Percentiles rank a stretch among this genome's conserved stretches.
Evolutionary conservation across 2,329 filamentous ascomycete species (phyloP).

Genomic region (Aspergillus thermomutatus): DNA sequence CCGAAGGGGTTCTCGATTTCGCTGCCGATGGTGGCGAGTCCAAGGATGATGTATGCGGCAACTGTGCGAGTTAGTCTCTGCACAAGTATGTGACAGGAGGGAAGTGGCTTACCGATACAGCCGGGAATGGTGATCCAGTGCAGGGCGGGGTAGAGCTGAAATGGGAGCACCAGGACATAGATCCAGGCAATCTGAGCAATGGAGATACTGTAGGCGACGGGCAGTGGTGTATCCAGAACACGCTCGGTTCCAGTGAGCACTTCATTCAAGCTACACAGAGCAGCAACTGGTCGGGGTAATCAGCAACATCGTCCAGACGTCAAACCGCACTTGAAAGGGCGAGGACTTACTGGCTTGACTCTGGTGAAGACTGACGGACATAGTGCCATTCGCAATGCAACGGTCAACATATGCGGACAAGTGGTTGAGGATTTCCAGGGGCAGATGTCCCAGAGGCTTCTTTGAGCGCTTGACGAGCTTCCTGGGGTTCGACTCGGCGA

Average conservation of each 20-base stretch:
- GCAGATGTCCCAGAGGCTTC: slow-evolving; percentile 75
- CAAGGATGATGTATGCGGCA: slow-evolving; percentile 78
- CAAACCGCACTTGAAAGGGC: not conserved
- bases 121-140: slow-evolving; percentile 75
- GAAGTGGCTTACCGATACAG: slow-evolving; percentile 49
- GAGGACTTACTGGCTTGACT: slow-evolving; percentile 32
- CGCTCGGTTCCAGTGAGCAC: slow-evolving; percentile 70
- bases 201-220: slow-evolving; percentile 77
- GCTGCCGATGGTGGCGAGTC: slow-evolving; percentile 69
- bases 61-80: slow-evolving; percentile 22
- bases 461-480: slow-evolving; percentile 71
- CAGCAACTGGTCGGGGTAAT: slow-evolving; percentile 46
- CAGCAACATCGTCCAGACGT: not conserved
- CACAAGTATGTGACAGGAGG: not conserved
- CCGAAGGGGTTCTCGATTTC: slow-evolving; percentile 87
- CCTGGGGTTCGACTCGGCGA: slow-evolving; percentile 73
- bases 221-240: slow-evolving; percentile 76
- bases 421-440: slow-evolving; percentile 74
- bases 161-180: slow-evolving; percentile 76
- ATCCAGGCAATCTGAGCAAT: slow-evolving; percentile 85
- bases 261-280: slow-evolving; percentile 66
- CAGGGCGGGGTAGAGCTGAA: slow-evolving; percentile 67
- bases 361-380: slow-evolving; percentile 36
- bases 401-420: slow-evolving; percentile 64
- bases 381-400: slow-evolving; percentile 46